Percentiles rank a stretch among this genome's conserved stretches.
Evolutionary conservation across 148 eudicot species (phyloP).

Genomic region (Selenicereus undatus): DNA sequence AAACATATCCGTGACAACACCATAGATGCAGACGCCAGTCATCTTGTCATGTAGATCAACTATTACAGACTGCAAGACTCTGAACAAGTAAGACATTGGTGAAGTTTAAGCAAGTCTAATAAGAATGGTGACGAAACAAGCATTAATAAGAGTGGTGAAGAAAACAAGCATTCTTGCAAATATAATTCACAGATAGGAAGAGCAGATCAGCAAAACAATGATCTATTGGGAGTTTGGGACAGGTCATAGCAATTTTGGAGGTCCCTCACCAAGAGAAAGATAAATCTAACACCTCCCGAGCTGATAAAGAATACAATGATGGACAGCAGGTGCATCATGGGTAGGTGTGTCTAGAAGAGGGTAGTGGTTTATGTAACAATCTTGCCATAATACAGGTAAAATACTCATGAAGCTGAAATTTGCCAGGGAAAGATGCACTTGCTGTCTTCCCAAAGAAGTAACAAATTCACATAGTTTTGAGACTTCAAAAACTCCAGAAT

Average conservation of each 20-base stretch:
- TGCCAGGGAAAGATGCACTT: neutral
- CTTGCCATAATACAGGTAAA: neutral
- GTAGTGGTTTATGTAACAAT: neutral
- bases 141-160: neutral
- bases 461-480: neutral
- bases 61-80: slow-evolving; percentile 76
- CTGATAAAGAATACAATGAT: neutral
- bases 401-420: neutral
- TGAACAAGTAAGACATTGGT: slow-evolving; percentile 43
- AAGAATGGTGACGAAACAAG: neutral
- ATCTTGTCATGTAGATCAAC: slow-evolving; percentile 83
- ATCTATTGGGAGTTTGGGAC: neutral
- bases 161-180: neutral
- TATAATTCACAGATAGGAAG: neutral
- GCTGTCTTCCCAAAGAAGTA: neutral
- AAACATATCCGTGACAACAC: slow-evolving; percentile 53
- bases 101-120: slow-evolving; percentile 15
- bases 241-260: neutral
- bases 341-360: neutral
- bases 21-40: slow-evolving; percentile 86
- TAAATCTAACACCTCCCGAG: neutral
- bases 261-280: neutral
- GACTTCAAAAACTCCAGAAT: neutral
- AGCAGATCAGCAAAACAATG: neutral
- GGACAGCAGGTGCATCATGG: neutral